Conservation (phyloP, 1,284 basidiomycete genomes). For the Melampsora americana region DNA sequence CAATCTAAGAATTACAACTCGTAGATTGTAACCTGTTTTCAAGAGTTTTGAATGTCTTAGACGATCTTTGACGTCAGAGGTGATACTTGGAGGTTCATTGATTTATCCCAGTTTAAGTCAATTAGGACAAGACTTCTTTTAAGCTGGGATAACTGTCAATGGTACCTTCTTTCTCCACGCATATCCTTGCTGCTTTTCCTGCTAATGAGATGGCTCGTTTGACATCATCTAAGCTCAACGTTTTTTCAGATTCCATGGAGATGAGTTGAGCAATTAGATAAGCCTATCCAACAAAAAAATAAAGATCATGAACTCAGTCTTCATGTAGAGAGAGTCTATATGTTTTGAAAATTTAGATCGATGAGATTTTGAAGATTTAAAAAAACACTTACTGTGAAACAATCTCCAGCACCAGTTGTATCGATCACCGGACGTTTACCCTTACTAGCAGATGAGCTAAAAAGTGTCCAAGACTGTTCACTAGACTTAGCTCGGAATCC, state of each 20-base stretch:
- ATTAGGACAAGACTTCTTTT: background rate
- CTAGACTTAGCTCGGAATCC: background rate
- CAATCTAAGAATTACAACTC: no score
- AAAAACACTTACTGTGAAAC: slow-evolving; percentile 24
- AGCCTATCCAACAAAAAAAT: background rate
- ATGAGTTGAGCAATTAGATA: slow-evolving; percentile 31
- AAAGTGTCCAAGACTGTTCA: background rate
- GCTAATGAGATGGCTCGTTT: slow-evolving; percentile 11
- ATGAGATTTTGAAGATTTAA: background rate
- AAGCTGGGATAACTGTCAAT: slow-evolving; percentile 33
- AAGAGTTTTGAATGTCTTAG: no score
- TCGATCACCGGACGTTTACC: slow-evolving; percentile 26
- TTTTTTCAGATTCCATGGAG: background rate
- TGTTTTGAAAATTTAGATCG: background rate
- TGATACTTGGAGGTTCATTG: no score
- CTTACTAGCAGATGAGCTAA: slow-evolving; percentile 2
- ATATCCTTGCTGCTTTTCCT: slow-evolving; percentile 23
- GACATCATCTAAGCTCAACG: background rate
- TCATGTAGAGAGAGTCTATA: no score
- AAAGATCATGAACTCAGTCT: background rate
- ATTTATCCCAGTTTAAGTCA: no score
- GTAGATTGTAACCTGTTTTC: no score
- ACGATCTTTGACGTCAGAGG: no score
- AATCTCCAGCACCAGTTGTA: slow-evolving; percentile 41
- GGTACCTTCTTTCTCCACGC: slow-evolving; percentile 31